These are phyloP conservation scores for Rhodamnia argentea DNA, from an alignment of 345 rosid species.

Conservation along the genomic window DNA sequence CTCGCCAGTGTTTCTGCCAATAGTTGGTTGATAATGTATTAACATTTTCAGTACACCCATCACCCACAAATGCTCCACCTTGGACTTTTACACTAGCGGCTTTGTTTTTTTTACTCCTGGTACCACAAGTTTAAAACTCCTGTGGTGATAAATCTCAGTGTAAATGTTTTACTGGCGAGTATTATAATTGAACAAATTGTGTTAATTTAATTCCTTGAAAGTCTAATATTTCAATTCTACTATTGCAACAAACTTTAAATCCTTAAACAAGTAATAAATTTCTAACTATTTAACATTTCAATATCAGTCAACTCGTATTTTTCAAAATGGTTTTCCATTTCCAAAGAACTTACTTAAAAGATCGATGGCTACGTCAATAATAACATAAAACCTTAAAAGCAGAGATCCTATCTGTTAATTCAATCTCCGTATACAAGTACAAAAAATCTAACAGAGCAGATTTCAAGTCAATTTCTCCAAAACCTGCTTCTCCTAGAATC, in stretches of 20 bases:
- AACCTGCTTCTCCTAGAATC: neutral
- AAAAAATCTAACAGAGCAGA: neutral
- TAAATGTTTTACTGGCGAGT: neutral
- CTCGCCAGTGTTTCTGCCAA: neutral
- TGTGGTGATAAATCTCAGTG: neutral
- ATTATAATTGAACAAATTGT: neutral
- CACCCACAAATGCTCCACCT: neutral
- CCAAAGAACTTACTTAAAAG: neutral
- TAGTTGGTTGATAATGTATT: neutral
- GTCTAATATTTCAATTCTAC: neutral
- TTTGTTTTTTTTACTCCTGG: neutral
- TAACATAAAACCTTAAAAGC: neutral
- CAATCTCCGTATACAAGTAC: neutral
- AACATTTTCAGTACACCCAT: neutral
- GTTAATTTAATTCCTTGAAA: neutral
- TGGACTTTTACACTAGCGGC: neutral
- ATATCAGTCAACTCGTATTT: neutral
- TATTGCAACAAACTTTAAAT: neutral
- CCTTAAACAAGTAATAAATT: neutral
- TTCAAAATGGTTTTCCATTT: neutral
- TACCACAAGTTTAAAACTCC: neutral
- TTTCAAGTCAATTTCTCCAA: neutral
- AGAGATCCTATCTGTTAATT: neutral
- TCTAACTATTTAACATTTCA: neutral
- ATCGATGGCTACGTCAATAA: neutral